Percentiles rank a stretch among this genome's conserved stretches.
These are phyloP conservation scores for Amauroascus niger DNA, from an alignment of 2,329 filamentous ascomycete species.

Conservation along the genomic window DNA sequence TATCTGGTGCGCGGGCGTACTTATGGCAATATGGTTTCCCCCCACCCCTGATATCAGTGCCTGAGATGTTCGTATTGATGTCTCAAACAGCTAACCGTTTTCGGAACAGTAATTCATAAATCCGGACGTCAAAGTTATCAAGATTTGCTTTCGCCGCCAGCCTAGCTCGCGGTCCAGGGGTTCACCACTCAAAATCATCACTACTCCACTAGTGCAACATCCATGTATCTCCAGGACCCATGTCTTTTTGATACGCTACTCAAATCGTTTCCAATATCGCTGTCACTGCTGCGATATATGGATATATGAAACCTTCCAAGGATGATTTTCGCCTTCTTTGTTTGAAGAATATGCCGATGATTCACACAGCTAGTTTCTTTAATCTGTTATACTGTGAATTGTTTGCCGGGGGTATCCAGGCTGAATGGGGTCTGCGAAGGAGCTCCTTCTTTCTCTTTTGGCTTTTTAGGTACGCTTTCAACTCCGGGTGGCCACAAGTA, in stretches of 20 bases:
- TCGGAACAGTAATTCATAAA: constrained; percentile 4
- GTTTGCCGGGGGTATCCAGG: not conserved
- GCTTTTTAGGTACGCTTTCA: not conserved
- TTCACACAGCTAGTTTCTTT: constrained; percentile 1
- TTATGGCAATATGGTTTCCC: constrained; percentile 7
- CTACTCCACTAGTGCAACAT: constrained; percentile 10
- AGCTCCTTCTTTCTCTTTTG: not conserved
- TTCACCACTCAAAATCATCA: not conserved
- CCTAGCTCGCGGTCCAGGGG: constrained; percentile 10
- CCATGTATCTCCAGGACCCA: constrained; percentile 1
- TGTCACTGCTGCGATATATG: constrained; percentile 4
- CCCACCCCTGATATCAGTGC: constrained; percentile 7
- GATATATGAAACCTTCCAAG: constrained; percentile 7
- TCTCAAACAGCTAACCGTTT: constrained; percentile 11
- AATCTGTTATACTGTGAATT: not conserved
- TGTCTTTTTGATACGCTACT: constrained; percentile 10
- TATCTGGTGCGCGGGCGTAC: constrained; percentile 5
- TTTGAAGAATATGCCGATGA: constrained; percentile 6
- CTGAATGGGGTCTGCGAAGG: not conserved
- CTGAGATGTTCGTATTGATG: constrained; percentile 9
- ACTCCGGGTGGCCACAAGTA: not conserved
- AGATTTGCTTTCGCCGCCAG: constrained; percentile 7
- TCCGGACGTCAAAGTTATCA: constrained; percentile 10
- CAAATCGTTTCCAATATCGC: constrained; percentile 8
- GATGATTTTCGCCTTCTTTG: constrained; percentile 6